Percentiles rank a stretch among this genome's conserved stretches.
Evolutionary conservation across 2,329 filamentous ascomycete species (phyloP).

Genomic region (Zopfia rhizophila): DNA sequence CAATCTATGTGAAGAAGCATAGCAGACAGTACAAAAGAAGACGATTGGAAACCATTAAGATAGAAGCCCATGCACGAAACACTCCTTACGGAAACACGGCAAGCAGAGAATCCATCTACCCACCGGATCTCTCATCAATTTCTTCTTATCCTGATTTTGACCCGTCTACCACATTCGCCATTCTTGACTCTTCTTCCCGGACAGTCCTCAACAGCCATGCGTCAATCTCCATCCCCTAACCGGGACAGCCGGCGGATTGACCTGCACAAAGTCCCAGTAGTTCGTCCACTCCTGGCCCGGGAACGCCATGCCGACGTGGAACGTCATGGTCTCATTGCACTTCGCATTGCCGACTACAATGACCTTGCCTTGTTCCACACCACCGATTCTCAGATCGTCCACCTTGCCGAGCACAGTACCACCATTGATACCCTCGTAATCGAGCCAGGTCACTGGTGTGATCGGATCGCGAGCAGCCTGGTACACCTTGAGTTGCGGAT

Average conservation of each 20-base stretch:
- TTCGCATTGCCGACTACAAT: constrained; percentile 26
- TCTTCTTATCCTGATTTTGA: no score
- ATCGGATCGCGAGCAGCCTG: constrained; percentile 29
- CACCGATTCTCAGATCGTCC: constrained; percentile 22
- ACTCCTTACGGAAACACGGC: no score
- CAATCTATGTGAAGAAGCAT: no score
- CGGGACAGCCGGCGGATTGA: constrained; percentile 34
- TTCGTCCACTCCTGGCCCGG: constrained; percentile 32
- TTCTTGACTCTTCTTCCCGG: no score
- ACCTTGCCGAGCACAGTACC: constrained; percentile 30
- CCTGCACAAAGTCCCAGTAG: constrained; percentile 40
- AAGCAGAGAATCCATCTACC: no score
- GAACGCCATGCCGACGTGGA: constrained; percentile 40
- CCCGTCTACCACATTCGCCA: no score
- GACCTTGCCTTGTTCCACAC: constrained; percentile 27
- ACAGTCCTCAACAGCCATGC: constrained; percentile 38
- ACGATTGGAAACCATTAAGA: no score
- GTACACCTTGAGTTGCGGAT: constrained; percentile 38
- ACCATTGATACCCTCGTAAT: constrained; percentile 26
- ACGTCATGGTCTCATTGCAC: constrained; percentile 42
- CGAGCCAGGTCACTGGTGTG: constrained; percentile 32
- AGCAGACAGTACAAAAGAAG: no score
- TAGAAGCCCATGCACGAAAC: no score
- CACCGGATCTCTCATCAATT: no score
- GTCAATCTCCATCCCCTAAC: constrained; percentile 40